phyloP scores from a whole-genome alignment of 2,329 filamentous ascomycete species.

The Aspergillus sp. region DNA sequence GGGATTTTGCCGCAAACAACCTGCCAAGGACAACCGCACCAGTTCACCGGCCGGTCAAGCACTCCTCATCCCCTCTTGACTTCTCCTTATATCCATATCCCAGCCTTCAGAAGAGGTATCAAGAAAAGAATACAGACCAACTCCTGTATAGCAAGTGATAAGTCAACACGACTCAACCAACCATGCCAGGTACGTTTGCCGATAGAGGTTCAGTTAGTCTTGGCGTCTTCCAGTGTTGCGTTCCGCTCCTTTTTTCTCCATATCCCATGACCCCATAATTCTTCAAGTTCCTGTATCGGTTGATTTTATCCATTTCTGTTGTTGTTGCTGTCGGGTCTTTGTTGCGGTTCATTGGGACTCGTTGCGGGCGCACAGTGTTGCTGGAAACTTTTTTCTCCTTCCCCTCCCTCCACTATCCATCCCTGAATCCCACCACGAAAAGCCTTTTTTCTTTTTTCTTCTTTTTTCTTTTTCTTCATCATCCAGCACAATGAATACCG shows the following conservation, averaged over 20 bases:
- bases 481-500: conserved; percentile 15
- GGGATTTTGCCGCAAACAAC: background rate
- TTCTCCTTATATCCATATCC: background rate
- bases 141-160: background rate
- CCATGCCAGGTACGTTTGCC: background rate
- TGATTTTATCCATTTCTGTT: too few relatives aligned
- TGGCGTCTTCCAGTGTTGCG: background rate
- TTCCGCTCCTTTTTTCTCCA: background rate
- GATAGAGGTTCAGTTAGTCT: background rate
- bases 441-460: background rate
- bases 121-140: background rate
- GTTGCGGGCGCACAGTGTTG: too few relatives aligned
- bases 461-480: conserved; percentile 7
- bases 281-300: too few relatives aligned
- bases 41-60: background rate
- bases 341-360: too few relatives aligned
- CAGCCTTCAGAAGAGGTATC: background rate
- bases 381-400: conserved; percentile 1
- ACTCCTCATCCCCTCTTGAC: background rate
- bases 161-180: background rate
- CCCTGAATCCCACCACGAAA: background rate
- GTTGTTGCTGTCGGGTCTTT: too few relatives aligned
- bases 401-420: background rate
- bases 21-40: background rate
- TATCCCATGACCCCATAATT: too few relatives aligned